These are phyloP conservation scores for Linderniella brevidens DNA, from an alignment of 257 asterid species.

Conservation along the genomic window DNA sequence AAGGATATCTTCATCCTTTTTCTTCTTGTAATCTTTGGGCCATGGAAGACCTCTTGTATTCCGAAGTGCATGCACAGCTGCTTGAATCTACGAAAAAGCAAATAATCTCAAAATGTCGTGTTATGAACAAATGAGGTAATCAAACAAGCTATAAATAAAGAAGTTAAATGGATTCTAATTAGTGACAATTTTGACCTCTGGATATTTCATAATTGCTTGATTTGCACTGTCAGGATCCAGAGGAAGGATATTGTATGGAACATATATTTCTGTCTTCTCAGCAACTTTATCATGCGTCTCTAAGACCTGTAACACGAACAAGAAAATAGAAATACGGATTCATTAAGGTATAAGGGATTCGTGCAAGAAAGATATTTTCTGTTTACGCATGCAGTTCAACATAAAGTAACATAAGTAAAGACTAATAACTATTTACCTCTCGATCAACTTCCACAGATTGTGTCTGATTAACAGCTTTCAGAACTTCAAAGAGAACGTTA, in stretches of 20 bases:
- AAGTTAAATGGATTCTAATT: conserved; percentile 5
- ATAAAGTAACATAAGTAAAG: background rate
- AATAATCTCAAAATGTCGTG: background rate
- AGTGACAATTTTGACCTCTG: conserved; percentile 47
- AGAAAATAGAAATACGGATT: background rate
- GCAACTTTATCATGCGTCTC: conserved; percentile 96
- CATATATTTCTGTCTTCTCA: conserved; percentile 90
- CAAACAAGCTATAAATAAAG: conserved; percentile 3
- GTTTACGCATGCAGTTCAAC: conserved; percentile 6
- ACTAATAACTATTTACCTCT: conserved; percentile 40
- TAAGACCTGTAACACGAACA: conserved; percentile 39
- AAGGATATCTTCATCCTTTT: conserved; percentile 88
- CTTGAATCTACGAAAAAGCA: conserved; percentile 44
- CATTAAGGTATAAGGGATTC: background rate
- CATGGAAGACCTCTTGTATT: conserved; percentile 96
- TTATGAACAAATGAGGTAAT: conserved; percentile 5
- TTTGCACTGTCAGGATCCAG: conserved; percentile 96
- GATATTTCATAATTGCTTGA: conserved; percentile 97
- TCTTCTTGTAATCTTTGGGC: conserved; percentile 97
- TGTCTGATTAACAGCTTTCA: conserved; percentile 95
- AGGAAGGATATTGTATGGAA: conserved; percentile 90
- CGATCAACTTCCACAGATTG: conserved; percentile 97
- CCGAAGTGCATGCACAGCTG: conserved; percentile 81
- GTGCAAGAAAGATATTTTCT: background rate
- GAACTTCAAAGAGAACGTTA: conserved; percentile 94